These are phyloP conservation scores for Spinellus fusiger DNA, from an alignment of 192 early-diverging fungal genomes.

Conservation along the genomic window DNA sequence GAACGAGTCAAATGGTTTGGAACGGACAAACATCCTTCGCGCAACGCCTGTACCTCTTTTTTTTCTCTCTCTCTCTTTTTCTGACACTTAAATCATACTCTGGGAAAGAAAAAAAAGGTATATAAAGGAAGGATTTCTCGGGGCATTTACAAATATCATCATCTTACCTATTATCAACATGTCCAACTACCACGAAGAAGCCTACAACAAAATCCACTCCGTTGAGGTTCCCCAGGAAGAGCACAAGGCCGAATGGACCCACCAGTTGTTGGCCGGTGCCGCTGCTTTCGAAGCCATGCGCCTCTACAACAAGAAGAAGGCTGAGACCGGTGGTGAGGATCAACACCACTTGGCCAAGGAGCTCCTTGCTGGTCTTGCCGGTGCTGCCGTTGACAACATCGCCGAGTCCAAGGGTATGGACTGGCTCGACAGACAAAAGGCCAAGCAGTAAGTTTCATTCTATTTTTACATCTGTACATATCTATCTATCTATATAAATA, in stretches of 20 bases:
- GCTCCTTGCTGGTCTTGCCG: constrained; percentile 40
- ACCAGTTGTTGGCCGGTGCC: constrained; percentile 42
- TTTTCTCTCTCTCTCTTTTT: no score
- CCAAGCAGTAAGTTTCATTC: no score
- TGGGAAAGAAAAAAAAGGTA: background rate
- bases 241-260: constrained; percentile 28
- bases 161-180: constrained; percentile 6
- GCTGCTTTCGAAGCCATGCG: constrained; percentile 50
- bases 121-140: background rate
- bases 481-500: no score
- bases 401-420: constrained; percentile 39
- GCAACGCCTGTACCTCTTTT: no score
- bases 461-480: no score
- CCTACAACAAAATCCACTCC: constrained; percentile 15
- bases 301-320: constrained; percentile 12
- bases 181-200: constrained; percentile 15
- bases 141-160: background rate
- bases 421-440: constrained; percentile 33
- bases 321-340: background rate
- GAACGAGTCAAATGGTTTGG: no score
- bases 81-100: no score
- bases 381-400: constrained; percentile 33
- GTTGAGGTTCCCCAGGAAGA: constrained; percentile 10
- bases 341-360: constrained; percentile 36
- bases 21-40: no score